Base-by-base conservation (phyloP, 2,329 filamentous ascomycete species). In the Aureobasidium musti region DNA sequence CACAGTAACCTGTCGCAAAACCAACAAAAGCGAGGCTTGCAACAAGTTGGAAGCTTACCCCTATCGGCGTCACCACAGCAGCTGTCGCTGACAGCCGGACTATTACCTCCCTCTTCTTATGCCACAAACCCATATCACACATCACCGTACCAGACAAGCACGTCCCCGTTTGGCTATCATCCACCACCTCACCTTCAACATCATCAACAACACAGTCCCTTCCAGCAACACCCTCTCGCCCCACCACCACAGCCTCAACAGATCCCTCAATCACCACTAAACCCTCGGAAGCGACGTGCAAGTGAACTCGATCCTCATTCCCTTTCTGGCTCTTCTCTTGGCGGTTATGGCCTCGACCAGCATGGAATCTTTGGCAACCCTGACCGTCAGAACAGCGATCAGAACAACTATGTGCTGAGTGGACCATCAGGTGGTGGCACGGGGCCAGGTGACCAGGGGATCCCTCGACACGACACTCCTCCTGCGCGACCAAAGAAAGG, bases 401-500 rank as follows among this genome's bases (percentile, higher is more conserved):
- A 64, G 26, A 54, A 30, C 57, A 61, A 63, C 30, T 64, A 64
- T 35, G 61, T 64, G 2, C 21, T 64, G 61, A 54, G 61, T 49
- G 49, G 61, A 17, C 61, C 47, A 3, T 53, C 47, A 6, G 6
- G 17, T 21, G 33, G 49, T 23, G 61, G 61, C 13, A 8, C 23
- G 11, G 49, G 47, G 10, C 47, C 37, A 7, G 61, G 61, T 45
- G 61, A 64, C 26, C 30, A 50, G 17, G 49, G 61, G 8, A 64
- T 64, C 6, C 61, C 61, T 23, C 61, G 61, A 45, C 61, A 64
- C 28, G 61, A 64, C 17, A 43, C 49, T 4, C 61, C 61, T 5
- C 61, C 61, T 23, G 37, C 49, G 26, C 61, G 61, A 70, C 60
- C 86, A 56, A 99, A 98, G 82, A 97, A 97, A 82, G 95, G 92